phyloP scores from a whole-genome alignment of 805 yeast genomes.

The Lachancea cidri region DNA sequence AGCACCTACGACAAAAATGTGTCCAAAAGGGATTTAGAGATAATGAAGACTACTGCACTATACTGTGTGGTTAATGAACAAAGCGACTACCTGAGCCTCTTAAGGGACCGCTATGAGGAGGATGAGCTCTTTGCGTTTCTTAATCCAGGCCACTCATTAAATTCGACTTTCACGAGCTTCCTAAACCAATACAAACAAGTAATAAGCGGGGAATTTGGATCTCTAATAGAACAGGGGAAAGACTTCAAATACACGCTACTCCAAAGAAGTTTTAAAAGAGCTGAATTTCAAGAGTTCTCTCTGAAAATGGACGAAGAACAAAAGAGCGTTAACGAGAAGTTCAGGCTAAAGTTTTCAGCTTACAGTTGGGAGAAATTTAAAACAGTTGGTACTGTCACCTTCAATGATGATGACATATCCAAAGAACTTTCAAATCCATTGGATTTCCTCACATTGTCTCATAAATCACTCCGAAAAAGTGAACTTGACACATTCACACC shows the following conservation, averaged over 20 bases:
- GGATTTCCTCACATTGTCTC: conserved; percentile 32
- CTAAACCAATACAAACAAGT: conserved; percentile 51
- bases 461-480: conserved; percentile 1
- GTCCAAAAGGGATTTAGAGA: conserved; percentile 58
- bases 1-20: conserved; percentile 34
- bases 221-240: conserved; percentile 26
- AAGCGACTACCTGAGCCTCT: conserved; percentile 38
- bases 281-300: conserved; percentile 42
- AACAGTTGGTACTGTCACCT: conserved; percentile 62
- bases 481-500: neutral
- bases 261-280: conserved; percentile 47
- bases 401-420: conserved; percentile 55
- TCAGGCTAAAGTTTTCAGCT: conserved; percentile 56
- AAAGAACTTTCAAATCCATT: conserved; percentile 51
- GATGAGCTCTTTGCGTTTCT: conserved; percentile 66
- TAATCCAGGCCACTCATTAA: conserved; percentile 51
- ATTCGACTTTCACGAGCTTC: conserved; percentile 45
- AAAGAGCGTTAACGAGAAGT: conserved; percentile 30
- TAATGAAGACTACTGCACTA: conserved; percentile 68
- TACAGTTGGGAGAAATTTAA: conserved; percentile 87
- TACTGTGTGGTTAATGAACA: conserved; percentile 59
- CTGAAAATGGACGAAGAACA: conserved; percentile 36
- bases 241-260: conserved; percentile 36
- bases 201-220: conserved; percentile 16
- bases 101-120: conserved; percentile 32